Conservation (phyloP, 306 rosid genomes). For the Gastrolobium villosum region DNA sequence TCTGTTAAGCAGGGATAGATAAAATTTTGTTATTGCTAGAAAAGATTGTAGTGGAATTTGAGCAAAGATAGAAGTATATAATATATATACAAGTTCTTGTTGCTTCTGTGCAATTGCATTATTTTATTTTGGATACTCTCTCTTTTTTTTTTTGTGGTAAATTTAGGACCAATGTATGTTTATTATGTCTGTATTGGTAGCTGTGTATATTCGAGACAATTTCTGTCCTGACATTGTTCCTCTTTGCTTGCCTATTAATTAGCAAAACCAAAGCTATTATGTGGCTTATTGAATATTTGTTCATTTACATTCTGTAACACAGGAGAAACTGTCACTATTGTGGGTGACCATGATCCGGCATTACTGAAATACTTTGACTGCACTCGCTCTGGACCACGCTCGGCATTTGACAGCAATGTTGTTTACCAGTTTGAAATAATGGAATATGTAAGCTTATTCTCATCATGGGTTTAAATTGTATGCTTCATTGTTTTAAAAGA, state of each 20-base stretch:
- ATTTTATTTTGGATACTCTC: not conserved
- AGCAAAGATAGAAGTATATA: not conserved
- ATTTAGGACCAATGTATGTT: not conserved
- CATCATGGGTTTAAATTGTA: not conserved
- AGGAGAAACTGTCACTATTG: conserved; percentile 84
- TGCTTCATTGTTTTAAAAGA: conserved; percentile 11
- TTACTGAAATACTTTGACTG: conserved; percentile 80
- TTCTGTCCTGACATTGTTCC: not conserved
- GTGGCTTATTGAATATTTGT: not conserved
- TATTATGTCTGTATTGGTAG: not conserved
- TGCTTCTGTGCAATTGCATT: not conserved
- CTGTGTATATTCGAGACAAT: not conserved
- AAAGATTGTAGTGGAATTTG: not conserved
- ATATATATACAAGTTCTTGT: not conserved
- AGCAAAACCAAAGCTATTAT: not conserved
- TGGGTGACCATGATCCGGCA: conserved; percentile 80
- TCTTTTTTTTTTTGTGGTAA: not conserved
- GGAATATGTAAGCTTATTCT: conserved; percentile 74
- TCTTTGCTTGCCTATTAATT: conserved; percentile 9
- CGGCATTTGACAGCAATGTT: conserved; percentile 55
- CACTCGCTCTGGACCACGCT: conserved; percentile 53
- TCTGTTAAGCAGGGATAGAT: not conserved
- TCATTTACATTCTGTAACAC: not conserved
- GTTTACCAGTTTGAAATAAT: conserved; percentile 80
- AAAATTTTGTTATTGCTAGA: not conserved